These are phyloP conservation scores for Ambrosiella cleistominuta DNA, from an alignment of 2,329 filamentous ascomycete genomes.

Conservation along the genomic window DNA sequence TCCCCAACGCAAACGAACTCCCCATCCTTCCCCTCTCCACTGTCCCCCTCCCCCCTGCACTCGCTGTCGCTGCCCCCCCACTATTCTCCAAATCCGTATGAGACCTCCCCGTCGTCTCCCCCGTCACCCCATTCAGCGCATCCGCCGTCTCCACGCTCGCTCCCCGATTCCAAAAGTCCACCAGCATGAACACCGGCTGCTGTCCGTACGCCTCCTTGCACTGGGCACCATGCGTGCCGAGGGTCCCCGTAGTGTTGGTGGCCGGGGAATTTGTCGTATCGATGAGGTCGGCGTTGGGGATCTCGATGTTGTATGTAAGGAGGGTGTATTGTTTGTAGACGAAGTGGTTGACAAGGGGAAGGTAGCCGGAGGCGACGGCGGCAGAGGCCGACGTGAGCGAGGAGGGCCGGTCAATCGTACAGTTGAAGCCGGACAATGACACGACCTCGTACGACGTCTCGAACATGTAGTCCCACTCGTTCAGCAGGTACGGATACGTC, in stretches of 20 bases:
- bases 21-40: background rate
- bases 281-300: constrained; percentile 44
- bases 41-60: background rate
- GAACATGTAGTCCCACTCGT: constrained; percentile 51
- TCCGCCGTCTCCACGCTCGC: constrained; percentile 55
- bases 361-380: constrained; percentile 39
- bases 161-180: constrained; percentile 64
- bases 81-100: constrained; percentile 10
- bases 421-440: constrained; percentile 48
- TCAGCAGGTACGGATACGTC: constrained; percentile 38
- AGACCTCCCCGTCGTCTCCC: constrained; percentile 2
- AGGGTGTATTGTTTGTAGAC: constrained; percentile 35
- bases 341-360: constrained; percentile 71
- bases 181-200: constrained; percentile 54
- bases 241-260: constrained; percentile 32
- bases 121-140: constrained; percentile 35
- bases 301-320: constrained; percentile 37
- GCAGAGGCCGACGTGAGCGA: constrained; percentile 28
- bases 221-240: constrained; percentile 34
- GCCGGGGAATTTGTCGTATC: constrained; percentile 46
- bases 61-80: background rate
- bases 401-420: constrained; percentile 48
- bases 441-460: constrained; percentile 55
- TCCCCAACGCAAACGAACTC: constrained; percentile 1
- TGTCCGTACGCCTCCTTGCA: constrained; percentile 43